Evolutionary conservation across 352 stramenopile genomes (phyloP).

Genomic region (Blastocystis hominis): DNA sequence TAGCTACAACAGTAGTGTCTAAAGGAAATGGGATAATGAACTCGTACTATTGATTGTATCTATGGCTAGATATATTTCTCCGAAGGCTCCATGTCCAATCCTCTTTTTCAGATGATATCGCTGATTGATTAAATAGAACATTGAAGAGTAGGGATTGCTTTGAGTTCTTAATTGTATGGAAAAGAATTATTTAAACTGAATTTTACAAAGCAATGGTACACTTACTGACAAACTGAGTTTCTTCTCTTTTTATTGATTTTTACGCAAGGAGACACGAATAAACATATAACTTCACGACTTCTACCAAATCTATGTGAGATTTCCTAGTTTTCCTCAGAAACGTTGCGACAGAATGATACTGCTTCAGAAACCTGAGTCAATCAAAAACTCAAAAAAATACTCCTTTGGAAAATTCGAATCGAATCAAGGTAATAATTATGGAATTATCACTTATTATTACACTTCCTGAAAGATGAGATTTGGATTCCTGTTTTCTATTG

Average conservation of each 20-base stretch:
- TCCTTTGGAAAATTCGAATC: slow-evolving; percentile 40
- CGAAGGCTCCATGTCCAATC: slow-evolving; percentile 96
- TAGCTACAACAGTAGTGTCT: slow-evolving; percentile 82
- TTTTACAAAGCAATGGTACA: too few species aligned
- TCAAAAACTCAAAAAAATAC: neutral
- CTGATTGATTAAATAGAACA: slow-evolving; percentile 82
- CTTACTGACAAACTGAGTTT: too few species aligned
- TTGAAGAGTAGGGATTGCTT: too few species aligned
- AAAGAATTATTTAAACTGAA: too few species aligned
- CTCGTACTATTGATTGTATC: slow-evolving; percentile 68
- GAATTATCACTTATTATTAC: slow-evolving; percentile 37
- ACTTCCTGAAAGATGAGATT: neutral
- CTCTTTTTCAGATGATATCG: slow-evolving; percentile 98
- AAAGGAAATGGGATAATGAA: neutral
- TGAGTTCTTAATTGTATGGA: too few species aligned
- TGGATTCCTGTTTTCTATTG: neutral
- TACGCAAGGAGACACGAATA: too few species aligned
- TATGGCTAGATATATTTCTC: slow-evolving; percentile 97
- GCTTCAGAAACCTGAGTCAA: neutral
- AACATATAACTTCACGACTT: too few species aligned
- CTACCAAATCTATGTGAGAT: too few species aligned
- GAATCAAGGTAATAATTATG: neutral
- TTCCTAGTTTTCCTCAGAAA: too few species aligned
- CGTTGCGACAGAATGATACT: neutral
- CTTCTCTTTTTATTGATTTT: too few species aligned